Evolutionary conservation across 1,284 basidiomycete genomes (phyloP), one percentile per base, ranked within the genome.

Genomic region (Ceratobasidium sp.): DNA sequence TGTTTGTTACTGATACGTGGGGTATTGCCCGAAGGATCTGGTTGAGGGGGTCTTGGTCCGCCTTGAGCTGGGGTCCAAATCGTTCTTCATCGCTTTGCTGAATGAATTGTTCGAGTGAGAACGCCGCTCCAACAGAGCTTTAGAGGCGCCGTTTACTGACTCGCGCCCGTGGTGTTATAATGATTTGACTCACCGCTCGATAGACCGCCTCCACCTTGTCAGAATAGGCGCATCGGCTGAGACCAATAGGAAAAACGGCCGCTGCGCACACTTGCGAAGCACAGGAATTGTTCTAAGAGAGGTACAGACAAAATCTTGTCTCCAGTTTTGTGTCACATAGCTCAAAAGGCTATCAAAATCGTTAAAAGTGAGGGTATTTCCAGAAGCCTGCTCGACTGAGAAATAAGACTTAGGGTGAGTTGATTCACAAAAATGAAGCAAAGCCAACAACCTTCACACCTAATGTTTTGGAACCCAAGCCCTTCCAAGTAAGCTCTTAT

Each of bases 191-290:
- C 35, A 74, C 73, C 23, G 44, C 35, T 46, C 4, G 14, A 30
- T 50, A 28, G 66, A 58, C 11, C 84, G 74, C 55, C 75, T 62
- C 75, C 78, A 86, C 26, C 85, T 76, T 9, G 80, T 77, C 30
- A 90, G 79, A 28, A 97, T 78, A 0, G 96, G 96, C 0, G 93
- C 96, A 74, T 98, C 94, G n/a, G 97, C 86, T 57, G 84, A 87
- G 46, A 98, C 83, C 38, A 98, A 86, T 78, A 98, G 83, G 79
- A 98, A 96, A 80, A 95, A 98, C 0, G 97, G 97, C 9, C 98
- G 85, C 79, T 91, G 96, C 46, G 89, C 81, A 79, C 98, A 98
- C 55, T 86, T 82, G 73, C 86, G 85, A 49, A 96, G 84, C 18
- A 89, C 78, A n/a, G 88, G 85, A 35, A 82, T 82, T 0, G 87